Conservation (phyloP, 2,329 filamentous ascomycete genomes). For the Aspergillus uvarum region DNA sequence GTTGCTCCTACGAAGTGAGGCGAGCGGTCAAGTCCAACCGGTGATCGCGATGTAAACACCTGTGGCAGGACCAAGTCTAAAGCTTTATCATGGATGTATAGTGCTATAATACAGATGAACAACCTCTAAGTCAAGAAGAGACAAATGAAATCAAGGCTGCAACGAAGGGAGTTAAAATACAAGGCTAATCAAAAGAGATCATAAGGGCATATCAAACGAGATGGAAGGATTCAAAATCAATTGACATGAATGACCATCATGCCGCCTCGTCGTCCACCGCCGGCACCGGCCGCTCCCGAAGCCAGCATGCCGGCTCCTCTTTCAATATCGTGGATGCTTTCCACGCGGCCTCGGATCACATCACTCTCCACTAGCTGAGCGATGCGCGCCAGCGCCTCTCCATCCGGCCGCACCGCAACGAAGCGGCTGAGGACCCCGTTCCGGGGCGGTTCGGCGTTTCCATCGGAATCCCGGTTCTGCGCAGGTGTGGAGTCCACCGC, state of each 20-base stretch:
- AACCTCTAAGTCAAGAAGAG: too few relatives aligned
- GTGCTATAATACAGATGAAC: too few relatives aligned
- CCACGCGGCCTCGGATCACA: slow-evolving; percentile 35
- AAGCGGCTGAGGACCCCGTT: slow-evolving; percentile 33
- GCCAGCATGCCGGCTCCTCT: slow-evolving; percentile 36
- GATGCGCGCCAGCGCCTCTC: slow-evolving; percentile 34
- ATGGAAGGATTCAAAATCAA: neutral
- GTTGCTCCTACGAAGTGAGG: too few relatives aligned
- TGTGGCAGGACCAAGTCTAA: neutral
- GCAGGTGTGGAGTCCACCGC: slow-evolving; percentile 33
- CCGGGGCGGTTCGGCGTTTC: slow-evolving; percentile 13
- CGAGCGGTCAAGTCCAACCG: too few relatives aligned
- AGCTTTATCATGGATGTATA: slow-evolving; percentile 3
- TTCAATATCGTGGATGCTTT: slow-evolving; percentile 35
- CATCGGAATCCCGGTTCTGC: slow-evolving; percentile 13
- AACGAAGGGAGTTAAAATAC: neutral
- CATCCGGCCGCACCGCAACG: slow-evolving; percentile 40
- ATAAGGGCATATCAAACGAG: too few relatives aligned
- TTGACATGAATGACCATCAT: slow-evolving; percentile 38
- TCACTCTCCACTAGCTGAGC: slow-evolving; percentile 36
- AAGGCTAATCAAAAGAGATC: neutral
- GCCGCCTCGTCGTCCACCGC: slow-evolving; percentile 26
- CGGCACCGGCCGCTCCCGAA: slow-evolving; percentile 30
- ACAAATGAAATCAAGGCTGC: neutral
- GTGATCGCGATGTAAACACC: too few relatives aligned